Base-by-base conservation (phyloP, 2,329 filamentous ascomycete species). In the Alternaria gaisen region DNA sequence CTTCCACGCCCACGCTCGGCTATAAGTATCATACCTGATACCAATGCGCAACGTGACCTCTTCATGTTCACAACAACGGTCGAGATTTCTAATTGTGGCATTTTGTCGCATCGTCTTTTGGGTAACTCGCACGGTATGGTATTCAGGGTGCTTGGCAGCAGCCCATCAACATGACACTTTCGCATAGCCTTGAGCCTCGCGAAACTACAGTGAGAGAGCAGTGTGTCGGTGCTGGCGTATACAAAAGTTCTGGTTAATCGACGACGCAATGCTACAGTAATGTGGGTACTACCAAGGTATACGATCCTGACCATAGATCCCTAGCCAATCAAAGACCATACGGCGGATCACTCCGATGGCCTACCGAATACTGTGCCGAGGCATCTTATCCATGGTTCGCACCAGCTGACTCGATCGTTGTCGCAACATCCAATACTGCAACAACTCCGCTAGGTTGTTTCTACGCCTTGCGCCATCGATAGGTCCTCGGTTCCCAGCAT, bases 381-480 rank as follows among this genome's bases (percentile, higher is more conserved):
- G 32, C 30, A n/a, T n/a, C n/a, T n/a, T n/a, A n/a, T n/a, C n/a
- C n/a, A 50, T 5, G 20, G 20, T 50, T 34, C 34, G 22, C 20
- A 14, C 30, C 20, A 36, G 46, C 46, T 50, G 36, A 34, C 46
- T 36, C 28, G 46, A 48, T 12, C 18, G 30, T 36, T 12, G 9
- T 38, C 22, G 14, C 32, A 6, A 43, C 22, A 20, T 24, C 52
- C 24, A n/a, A 40, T 54, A 47, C 41, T 28, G 53, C 42, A 55
- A 47, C 42, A 46, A 28, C 16, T 18, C 24, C 32, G 42, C n/a
- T 14, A 18, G 22, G 43, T 6, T 14, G 22, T n/a, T 18, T 38
- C 10, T 18, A 40, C 22, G 6, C 14, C 30, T 32, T 38, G 32
- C 18, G 26, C 7, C 10, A 20, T 22, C n/a, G 22, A 47, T 32